Evolutionary conservation across 2,329 filamentous ascomycete genomes (phyloP).

Genomic region (Myriosclerotinia curreyana): DNA sequence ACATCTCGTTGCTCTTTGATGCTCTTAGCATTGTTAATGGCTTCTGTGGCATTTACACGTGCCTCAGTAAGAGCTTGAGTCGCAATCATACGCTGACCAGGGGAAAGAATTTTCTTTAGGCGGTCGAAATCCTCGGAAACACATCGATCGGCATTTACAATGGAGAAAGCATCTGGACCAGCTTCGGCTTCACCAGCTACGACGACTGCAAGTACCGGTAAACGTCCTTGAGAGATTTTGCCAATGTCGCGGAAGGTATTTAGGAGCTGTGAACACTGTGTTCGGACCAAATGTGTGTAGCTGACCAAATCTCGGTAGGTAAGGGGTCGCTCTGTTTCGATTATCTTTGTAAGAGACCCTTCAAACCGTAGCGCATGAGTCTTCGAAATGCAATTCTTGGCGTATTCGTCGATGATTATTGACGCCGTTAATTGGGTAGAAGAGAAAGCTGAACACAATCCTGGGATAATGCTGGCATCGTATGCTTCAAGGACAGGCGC

Average conservation of each 20-base stretch:
- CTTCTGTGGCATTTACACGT: constrained; percentile 63
- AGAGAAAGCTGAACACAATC: constrained; percentile 70
- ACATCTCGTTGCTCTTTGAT: constrained; percentile 81
- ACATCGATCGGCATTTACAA: constrained; percentile 83
- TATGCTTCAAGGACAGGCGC: constrained; percentile 58
- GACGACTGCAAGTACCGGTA: constrained; percentile 81
- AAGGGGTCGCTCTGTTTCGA: constrained; percentile 75
- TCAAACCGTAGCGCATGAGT: constrained; percentile 58
- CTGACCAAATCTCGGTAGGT: constrained; percentile 89
- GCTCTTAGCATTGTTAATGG: constrained; percentile 74
- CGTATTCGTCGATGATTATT: constrained; percentile 86
- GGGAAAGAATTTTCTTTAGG: constrained; percentile 83
- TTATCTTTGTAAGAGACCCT: constrained; percentile 66
- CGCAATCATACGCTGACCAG: constrained; percentile 82
- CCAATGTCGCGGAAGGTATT: constrained; percentile 90
- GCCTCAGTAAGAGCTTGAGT: constrained; percentile 76
- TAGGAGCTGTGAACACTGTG: constrained; percentile 85
- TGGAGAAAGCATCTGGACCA: constrained; percentile 87
- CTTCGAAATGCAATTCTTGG: constrained; percentile 54
- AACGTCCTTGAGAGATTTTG: constrained; percentile 69
- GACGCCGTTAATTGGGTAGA: constrained; percentile 83
- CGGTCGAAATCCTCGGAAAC: constrained; percentile 81
- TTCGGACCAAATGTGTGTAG: constrained; percentile 82
- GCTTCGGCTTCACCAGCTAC: constrained; percentile 92
- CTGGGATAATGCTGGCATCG: constrained; percentile 61